A percentile compares a stretch with the other conserved stretches of the same genome.
These are phyloP conservation scores for Kwoniella dejecticola DNA, from an alignment of 768 basidiomycete genomes.

Conservation along the genomic window DNA sequence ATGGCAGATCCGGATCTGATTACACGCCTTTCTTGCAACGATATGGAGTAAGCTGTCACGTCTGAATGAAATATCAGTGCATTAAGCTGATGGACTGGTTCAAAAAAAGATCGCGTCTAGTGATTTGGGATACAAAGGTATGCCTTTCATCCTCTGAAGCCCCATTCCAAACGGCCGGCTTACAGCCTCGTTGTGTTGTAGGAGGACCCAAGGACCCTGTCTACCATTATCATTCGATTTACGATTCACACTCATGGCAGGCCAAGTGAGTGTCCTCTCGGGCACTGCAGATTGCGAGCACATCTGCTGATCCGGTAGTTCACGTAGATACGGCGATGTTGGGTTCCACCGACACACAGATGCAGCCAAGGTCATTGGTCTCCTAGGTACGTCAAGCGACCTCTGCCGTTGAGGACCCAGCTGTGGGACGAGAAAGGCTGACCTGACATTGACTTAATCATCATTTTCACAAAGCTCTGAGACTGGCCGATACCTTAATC, in stretches of 20 bases:
- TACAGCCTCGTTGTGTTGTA: neutral
- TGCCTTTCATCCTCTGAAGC: neutral
- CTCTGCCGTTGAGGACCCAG: no score
- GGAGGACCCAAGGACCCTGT: constrained; percentile 55
- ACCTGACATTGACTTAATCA: no score
- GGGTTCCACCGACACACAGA: constrained; percentile 73
- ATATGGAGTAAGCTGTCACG: constrained; percentile 61
- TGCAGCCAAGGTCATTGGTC: constrained; percentile 68
- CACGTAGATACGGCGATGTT: constrained; percentile 67
- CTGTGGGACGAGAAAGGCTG: no score
- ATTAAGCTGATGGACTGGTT: neutral
- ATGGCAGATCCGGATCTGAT: constrained; percentile 77
- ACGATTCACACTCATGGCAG: constrained; percentile 73
- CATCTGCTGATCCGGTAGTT: no score
- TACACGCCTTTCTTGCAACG: constrained; percentile 89
- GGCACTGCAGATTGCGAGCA: neutral
- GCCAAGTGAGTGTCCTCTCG: constrained; percentile 58
- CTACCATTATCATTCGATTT: constrained; percentile 77
- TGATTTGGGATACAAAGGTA: constrained; percentile 52
- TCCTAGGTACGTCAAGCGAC: constrained; percentile 57
- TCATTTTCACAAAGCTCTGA: no score
- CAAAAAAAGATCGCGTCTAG: constrained; percentile 47
- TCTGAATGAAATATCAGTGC: no score
- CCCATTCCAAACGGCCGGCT: neutral
- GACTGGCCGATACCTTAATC: constrained; percentile 62